Percentiles rank a stretch among this genome's conserved stretches.
Conservation (phyloP, 176 grass and related monocot genomes). For the Thalia dealbata region DNA sequence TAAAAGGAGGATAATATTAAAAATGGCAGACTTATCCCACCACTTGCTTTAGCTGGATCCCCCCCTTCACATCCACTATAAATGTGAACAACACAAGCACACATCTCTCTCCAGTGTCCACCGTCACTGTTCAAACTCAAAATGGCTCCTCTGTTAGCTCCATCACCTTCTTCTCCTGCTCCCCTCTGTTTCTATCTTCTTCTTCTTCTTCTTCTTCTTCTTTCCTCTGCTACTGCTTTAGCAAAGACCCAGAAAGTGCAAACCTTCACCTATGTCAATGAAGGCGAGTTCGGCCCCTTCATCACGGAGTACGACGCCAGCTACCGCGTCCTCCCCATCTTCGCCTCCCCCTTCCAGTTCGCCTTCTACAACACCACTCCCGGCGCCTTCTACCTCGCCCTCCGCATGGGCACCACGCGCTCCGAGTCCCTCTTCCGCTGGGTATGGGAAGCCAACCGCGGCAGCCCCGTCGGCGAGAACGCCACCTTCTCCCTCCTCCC, state of each 20-base stretch:
- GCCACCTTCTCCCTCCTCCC: slow-evolving; percentile 38
- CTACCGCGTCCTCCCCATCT: slow-evolving; percentile 31
- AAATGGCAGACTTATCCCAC: no score
- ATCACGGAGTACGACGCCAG: slow-evolving; percentile 30
- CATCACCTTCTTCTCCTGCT: no score
- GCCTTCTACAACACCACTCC: slow-evolving; percentile 30
- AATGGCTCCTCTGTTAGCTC: background rate
- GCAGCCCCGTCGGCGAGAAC: slow-evolving; percentile 27
- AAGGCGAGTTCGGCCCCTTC: slow-evolving; percentile 36
- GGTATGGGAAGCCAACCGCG: slow-evolving; percentile 38
- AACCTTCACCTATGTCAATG: slow-evolving; percentile 35
- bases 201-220: background rate
- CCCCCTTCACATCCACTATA: no score
- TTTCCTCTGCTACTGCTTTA: background rate
- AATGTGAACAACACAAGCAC: no score
- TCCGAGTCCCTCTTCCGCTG: slow-evolving; percentile 35
- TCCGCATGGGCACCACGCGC: slow-evolving; percentile 33
- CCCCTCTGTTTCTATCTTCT: background rate
- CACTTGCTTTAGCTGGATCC: no score
- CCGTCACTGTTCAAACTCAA: background rate
- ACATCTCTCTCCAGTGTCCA: background rate
- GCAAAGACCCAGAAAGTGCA: slow-evolving; percentile 11
- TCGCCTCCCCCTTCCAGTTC: slow-evolving; percentile 18
- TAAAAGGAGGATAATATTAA: no score
- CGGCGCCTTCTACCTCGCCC: slow-evolving; percentile 29